Conservation (phyloP, 306 rosid species). For the Purshia tridentata region DNA sequence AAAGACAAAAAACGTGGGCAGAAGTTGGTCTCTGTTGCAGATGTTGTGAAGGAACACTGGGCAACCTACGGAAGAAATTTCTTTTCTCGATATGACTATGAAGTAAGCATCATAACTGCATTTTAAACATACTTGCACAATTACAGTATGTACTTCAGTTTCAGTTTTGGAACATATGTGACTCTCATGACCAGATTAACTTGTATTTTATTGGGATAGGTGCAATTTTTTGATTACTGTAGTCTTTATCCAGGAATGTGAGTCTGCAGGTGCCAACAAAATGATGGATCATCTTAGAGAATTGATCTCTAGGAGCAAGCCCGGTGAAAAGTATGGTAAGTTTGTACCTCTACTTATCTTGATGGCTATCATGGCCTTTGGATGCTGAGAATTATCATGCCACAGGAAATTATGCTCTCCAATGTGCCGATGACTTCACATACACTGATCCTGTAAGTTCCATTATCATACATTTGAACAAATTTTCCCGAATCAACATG, state of each 20-base stretch:
- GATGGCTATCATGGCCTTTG: slow-evolving; percentile 10
- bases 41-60: slow-evolving; percentile 86
- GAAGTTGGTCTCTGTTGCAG: slow-evolving; percentile 79
- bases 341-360: slow-evolving; percentile 19
- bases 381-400: slow-evolving; percentile 21
- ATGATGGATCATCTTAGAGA: slow-evolving; percentile 79
- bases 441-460: slow-evolving; percentile 89
- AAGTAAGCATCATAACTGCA: slow-evolving; percentile 43
- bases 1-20: slow-evolving; percentile 80
- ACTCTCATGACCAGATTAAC: background rate
- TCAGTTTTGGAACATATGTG: slow-evolving; percentile 17
- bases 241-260: slow-evolving; percentile 70
- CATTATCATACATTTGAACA: slow-evolving; percentile 19
- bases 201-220: slow-evolving; percentile 9
- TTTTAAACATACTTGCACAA: slow-evolving; percentile 15
- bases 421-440: slow-evolving; percentile 82
- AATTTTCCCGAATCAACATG: slow-evolving; percentile 8
- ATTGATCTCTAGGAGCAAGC: slow-evolving; percentile 54
- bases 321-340: slow-evolving; percentile 85
- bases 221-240: slow-evolving; percentile 22
- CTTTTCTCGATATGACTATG: slow-evolving; percentile 95
- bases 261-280: slow-evolving; percentile 84
- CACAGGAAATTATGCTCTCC: slow-evolving; percentile 78
- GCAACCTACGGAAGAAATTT: slow-evolving; percentile 88
- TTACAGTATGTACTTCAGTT: slow-evolving; percentile 8